Conservation (phyloP, 1,284 basidiomycete species). For the Paramarasmius palmivorus region DNA sequence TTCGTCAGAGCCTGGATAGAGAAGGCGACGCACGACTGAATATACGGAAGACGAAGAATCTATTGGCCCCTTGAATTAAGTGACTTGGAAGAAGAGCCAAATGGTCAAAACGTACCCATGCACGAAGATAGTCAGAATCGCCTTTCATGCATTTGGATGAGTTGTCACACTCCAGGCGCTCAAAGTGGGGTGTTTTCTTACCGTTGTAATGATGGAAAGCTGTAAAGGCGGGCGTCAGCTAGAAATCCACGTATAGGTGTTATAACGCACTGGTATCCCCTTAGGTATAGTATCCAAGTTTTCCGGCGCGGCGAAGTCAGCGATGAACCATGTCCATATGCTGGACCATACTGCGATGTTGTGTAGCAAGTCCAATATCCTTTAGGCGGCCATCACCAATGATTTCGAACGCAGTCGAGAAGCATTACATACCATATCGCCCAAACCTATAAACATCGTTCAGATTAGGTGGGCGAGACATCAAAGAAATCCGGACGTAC, state of each 20-base stretch:
- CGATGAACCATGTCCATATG: constrained; percentile 11
- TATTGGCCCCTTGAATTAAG: neutral
- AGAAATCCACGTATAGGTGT: neutral
- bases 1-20: neutral
- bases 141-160: too few species aligned
- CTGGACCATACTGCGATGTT: neutral
- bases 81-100: neutral
- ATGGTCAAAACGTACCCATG: neutral
- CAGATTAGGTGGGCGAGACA: neutral
- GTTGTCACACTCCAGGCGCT: too few species aligned
- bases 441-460: neutral
- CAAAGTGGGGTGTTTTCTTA: too few species aligned
- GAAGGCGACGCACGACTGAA: neutral
- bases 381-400: too few species aligned
- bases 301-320: neutral
- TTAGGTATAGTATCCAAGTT: neutral
- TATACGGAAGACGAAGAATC: neutral
- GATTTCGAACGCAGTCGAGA: too few species aligned
- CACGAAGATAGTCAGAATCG: neutral
- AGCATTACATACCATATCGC: neutral
- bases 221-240: neutral
- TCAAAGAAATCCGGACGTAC: neutral
- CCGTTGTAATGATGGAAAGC: neutral
- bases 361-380: constrained; percentile 7
- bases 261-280: neutral